These are phyloP conservation scores for Ramaria sp. DNA, from an alignment of 768 basidiomycete species.

Conservation along the genomic window DNA sequence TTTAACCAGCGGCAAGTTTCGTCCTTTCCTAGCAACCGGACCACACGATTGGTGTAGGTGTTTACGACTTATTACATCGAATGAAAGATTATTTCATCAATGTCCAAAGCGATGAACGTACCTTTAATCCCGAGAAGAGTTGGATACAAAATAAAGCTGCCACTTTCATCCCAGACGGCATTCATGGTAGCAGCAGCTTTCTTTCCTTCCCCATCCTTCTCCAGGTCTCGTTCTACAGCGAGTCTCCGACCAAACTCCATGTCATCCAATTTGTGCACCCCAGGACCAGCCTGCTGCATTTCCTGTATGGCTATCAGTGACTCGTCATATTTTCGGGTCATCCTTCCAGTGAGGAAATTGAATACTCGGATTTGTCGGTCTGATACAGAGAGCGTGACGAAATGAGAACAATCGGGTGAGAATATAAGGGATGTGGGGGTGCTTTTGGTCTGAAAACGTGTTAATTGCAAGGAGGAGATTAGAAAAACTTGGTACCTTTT, in stretches of 20 bases:
- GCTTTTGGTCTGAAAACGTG: slow-evolving; percentile 60
- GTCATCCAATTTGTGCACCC: slow-evolving; percentile 85
- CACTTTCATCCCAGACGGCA: slow-evolving; percentile 96
- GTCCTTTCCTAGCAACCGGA: slow-evolving; percentile 82
- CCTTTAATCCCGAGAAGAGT: slow-evolving; percentile 94
- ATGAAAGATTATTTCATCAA: background rate
- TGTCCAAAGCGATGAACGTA: slow-evolving; percentile 21
- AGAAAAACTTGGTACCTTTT: slow-evolving; percentile 53
- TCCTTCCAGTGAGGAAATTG: slow-evolving; percentile 79
- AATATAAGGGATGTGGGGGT: slow-evolving; percentile 86
- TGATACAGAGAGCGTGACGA: slow-evolving; percentile 87
- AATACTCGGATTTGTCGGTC: slow-evolving; percentile 93
- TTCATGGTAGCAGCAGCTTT: slow-evolving; percentile 52
- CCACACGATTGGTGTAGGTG: slow-evolving; percentile 86
- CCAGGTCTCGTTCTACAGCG: slow-evolving; percentile 85
- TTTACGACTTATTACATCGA: slow-evolving; percentile 65
- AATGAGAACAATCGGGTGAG: slow-evolving; percentile 81
- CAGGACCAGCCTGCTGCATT: slow-evolving; percentile 98
- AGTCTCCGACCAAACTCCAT: slow-evolving; percentile 99
- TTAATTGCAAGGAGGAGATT: background rate
- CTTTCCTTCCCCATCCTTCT: slow-evolving; percentile 67
- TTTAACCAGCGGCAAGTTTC: slow-evolving; percentile 88
- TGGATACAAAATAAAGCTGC: slow-evolving; percentile 88
- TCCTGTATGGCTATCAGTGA: slow-evolving; percentile 87
- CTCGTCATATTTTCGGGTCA: slow-evolving; percentile 92